phyloP scores from a whole-genome alignment of 441 rosid species.

The Cnidoscolus chayamansa region DNA sequence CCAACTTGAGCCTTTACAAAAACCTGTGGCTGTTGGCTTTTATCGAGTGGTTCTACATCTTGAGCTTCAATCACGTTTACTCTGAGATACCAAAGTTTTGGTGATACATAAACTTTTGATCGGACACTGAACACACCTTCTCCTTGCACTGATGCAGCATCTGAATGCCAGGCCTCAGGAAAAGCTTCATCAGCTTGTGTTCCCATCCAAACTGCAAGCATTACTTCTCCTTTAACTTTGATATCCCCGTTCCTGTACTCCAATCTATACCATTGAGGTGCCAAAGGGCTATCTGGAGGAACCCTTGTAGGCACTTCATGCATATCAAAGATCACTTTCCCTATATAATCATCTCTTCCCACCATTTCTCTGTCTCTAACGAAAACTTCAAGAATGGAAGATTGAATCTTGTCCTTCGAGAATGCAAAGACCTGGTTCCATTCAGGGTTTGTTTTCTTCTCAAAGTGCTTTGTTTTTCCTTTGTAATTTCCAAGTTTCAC shows the following conservation, averaged over 20 bases:
- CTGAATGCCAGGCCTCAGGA: constrained; percentile 86
- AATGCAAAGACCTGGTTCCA: constrained; percentile 94
- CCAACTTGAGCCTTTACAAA: constrained; percentile 79
- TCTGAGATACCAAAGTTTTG: constrained; percentile 84
- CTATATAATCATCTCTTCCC: constrained; percentile 74
- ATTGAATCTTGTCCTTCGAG: constrained; percentile 87
- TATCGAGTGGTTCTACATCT: constrained; percentile 66
- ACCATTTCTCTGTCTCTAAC: constrained; percentile 76
- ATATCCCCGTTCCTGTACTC: constrained; percentile 59
- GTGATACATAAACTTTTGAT: constrained; percentile 85
- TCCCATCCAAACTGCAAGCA: constrained; percentile 98
- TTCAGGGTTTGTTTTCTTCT: constrained; percentile 89
- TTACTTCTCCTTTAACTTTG: constrained; percentile 80
- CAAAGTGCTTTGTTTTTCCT: constrained; percentile 79
- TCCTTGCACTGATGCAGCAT: constrained; percentile 68
- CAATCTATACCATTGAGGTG: constrained; percentile 92
- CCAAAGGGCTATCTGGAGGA: constrained; percentile 95
- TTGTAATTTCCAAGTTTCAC: constrained; percentile 90
- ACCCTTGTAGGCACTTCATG: constrained; percentile 84
- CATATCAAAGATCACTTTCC: constrained; percentile 68
- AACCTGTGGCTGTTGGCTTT: constrained; percentile 55
- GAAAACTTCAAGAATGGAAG: constrained; percentile 71
- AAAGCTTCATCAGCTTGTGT: constrained; percentile 94
- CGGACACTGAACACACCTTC: constrained; percentile 62
- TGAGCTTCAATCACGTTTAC: constrained; percentile 89